Evolutionary conservation across 768 basidiomycete species (phyloP), one percentile per base, ranked within the genome.

Genomic region (Kwoniella dendrophila): DNA sequence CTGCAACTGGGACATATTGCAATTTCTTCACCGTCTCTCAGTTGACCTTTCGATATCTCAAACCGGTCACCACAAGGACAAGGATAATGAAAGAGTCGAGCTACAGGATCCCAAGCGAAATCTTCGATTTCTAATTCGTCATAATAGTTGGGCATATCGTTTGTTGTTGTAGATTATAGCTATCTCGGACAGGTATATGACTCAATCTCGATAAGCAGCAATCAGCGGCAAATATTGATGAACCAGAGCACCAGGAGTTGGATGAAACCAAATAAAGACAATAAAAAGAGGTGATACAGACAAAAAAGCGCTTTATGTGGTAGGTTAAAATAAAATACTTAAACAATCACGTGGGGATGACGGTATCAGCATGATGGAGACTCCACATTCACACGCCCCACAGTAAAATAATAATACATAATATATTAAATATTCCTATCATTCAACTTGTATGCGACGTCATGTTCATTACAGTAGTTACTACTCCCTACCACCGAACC

Each of bases 51-150:
- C 30, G 89, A 86, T 68, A 98, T 97, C 80, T 98, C 95, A 81
- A 98, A 99, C 41, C 94, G 87, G 81, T 99, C 95, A 8, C 95
- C 95, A 74, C 95, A 98, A 0, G 95, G 94, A 75, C 93, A 99
- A 0, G 94, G 95, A 78, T 94, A 96, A 82, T 98, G 94, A 74
- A 87, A 97, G 4, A 97, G 89, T 74, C 88, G 90, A 57, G 83
- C 85, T 24, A 58, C 83, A 83, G 77, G 64, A 52, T 95, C 92
- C 90, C 91, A 96, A 16, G 81, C 84, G 88, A 96, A 94, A 73
- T 96, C 94, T 75, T 97, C 95, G 55, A 97, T 96, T 77, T 97
- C 93, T 27, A 97, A 86, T 80, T 96, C 94, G 82, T 97, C 93
- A 83, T 97, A 94, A 79, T 68, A 75, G 55, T 66, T 70, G 33